Evolutionary conservation across 192 early-diverging fungal genomes (phyloP), one percentile per base, ranked within the genome.

Genomic region (Jimgerdemannia lactiflua): DNA sequence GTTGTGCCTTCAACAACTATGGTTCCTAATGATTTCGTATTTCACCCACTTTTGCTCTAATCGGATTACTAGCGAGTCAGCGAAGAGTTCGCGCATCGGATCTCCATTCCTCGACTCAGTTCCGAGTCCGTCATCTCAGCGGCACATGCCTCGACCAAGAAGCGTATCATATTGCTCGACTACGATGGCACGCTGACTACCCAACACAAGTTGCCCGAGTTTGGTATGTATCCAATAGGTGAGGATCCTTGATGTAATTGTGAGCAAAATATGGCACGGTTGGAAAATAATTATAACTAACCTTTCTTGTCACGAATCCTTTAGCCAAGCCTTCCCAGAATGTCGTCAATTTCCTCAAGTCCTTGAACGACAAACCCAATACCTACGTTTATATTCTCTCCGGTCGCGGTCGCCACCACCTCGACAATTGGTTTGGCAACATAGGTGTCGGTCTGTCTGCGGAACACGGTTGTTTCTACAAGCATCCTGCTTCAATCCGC

Each of bases 391-490:
- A 99, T 71, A 95, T 99, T 43, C 86, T 98, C 6, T 97, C 95
- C 43, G 98, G 98, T 4, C 94, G 98, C 43, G 91, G 91, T 10
- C 89, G 98, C 19, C 85, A 88, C 14, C 93, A 96, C 78, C 87
- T 99, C 77, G 97, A 96, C 74, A 71, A 82, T 20, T 99, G 98
- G 98, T 99, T 99, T 80, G 85, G 83, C 19, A 91, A 88, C 40
- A 87, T 93, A 43, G 92, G 89, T 71, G 91, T 99, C 6, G 98
- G 98, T 40, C 87, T 99, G 29, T 94, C 92, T 11, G 95, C 98
- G 39, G 98, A 99, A 85, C 98, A 99, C 78, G 98, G 98, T 8
- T 95, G 96, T 78, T 99, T 99, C 85, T 98, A 94, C 86, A 90
- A 92, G 70, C 98, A 99, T 79, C 97, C 98, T 39, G 83, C 83